Percentiles rank a stretch among this genome's conserved stretches.
phyloP scores from a whole-genome alignment of 805 yeast genomes.

The Candida endomychidarum region DNA sequence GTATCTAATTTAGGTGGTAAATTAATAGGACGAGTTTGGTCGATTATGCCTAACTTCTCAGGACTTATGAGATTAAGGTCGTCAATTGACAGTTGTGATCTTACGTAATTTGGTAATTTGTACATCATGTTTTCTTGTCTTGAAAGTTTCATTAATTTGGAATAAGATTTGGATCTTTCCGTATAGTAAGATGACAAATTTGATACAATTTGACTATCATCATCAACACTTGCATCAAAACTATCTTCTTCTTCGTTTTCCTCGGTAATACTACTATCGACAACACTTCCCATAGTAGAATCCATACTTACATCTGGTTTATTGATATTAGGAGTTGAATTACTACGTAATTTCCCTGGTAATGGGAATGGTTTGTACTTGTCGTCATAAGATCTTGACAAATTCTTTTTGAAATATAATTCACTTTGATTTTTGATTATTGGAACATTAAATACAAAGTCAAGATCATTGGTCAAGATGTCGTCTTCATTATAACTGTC shows the following conservation, averaged over 20 bases:
- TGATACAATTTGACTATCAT: constrained; percentile 34
- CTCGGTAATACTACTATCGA: not conserved
- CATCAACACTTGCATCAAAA: constrained; percentile 10
- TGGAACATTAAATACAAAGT: constrained; percentile 45
- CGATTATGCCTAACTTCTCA: constrained; percentile 54
- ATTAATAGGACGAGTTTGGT: constrained; percentile 69
- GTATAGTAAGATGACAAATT: constrained; percentile 38
- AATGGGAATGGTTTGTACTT: constrained; percentile 33
- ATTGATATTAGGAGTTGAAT: constrained; percentile 11
- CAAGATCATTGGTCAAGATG: constrained; percentile 36
- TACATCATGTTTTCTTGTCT: constrained; percentile 35
- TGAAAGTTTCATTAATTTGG: constrained; percentile 30
- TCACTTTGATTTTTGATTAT: constrained; percentile 37
- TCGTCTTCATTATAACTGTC: constrained; percentile 44
- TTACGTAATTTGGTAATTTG: constrained; percentile 39
- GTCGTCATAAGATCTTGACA: constrained; percentile 16
- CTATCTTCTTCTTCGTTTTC: constrained; percentile 2
- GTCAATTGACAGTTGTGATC: constrained; percentile 48
- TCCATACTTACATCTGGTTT: not conserved
- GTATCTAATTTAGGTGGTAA: constrained; percentile 60
- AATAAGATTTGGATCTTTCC: constrained; percentile 34
- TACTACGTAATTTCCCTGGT: constrained; percentile 26
- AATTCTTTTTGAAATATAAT: constrained; percentile 22
- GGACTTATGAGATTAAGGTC: constrained; percentile 60
- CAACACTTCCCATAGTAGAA: not conserved